A percentile compares a stretch with the other conserved stretches of the same genome.
These are phyloP conservation scores for Phalaenopsis hybrid DNA, from an alignment of 116 monocot species.

Conservation along the genomic window DNA sequence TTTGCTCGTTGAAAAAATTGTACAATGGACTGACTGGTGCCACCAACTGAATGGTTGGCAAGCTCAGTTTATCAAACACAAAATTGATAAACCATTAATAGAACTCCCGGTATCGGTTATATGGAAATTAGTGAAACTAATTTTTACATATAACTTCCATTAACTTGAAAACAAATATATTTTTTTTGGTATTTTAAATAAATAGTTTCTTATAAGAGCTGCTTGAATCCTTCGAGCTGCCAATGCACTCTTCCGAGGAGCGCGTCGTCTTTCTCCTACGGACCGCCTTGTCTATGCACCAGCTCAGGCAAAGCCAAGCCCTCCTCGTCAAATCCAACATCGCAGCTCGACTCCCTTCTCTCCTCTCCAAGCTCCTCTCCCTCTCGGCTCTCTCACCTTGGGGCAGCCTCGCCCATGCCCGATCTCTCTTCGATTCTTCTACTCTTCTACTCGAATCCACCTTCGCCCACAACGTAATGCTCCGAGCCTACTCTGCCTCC, in stretches of 20 bases:
- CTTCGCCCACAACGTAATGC: constrained; percentile 17
- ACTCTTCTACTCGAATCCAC: background rate
- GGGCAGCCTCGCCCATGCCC: constrained; percentile 33
- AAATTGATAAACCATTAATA: too few species aligned
- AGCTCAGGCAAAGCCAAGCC: constrained; percentile 26
- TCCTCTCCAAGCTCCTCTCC: constrained; percentile 25
- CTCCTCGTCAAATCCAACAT: constrained; percentile 24
- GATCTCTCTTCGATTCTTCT: constrained; percentile 23
- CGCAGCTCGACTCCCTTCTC: background rate
- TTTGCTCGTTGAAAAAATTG: too few species aligned
- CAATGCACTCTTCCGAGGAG: background rate
- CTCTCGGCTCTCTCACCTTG: constrained; percentile 26
- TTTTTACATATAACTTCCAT: too few species aligned
- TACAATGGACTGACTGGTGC: too few species aligned
- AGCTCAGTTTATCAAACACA: too few species aligned
- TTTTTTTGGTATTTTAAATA: too few species aligned
- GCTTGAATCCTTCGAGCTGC: too few species aligned
- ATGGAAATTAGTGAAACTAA: too few species aligned
- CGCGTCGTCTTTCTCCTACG: constrained; percentile 23
- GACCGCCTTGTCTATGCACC: constrained; percentile 11
- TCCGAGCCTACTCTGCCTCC: constrained; percentile 28
- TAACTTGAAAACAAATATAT: too few species aligned
- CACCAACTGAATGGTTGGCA: too few species aligned
- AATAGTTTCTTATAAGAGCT: too few species aligned
- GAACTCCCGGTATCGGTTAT: too few species aligned